Base-by-base conservation (phyloP, 2,329 filamentous ascomycete species). In the Neopestalotiopsis clavispora region DNA sequence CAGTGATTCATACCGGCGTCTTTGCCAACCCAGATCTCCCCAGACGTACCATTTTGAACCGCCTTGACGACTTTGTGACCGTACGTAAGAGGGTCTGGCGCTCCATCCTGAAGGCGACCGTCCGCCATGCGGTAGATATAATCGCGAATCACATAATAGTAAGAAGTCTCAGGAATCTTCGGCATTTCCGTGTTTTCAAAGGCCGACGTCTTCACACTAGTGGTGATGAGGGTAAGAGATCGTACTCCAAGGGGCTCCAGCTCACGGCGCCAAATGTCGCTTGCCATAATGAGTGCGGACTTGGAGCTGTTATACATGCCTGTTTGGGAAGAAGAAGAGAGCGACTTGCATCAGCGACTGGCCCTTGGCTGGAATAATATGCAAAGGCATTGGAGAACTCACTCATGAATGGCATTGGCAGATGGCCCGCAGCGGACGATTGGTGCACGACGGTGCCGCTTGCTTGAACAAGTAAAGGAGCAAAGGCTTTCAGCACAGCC, bases 241-340 rank as follows among this genome's bases (percentile, higher is more conserved):
- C 71, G 70, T 4, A 79, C 73, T 1, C 73, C 75, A 1, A 79
- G 75, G 0, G 76, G 76, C 1, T 62, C 67, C 2, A 79, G 75
- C 60, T 79, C 77, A 1, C 72, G 59, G 5, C 76, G 69, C 7
- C 76, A 65, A 1, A 64, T 72, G 13, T 78, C 76, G 0, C 76
- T 76, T 17, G 76, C 38, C 17, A 70, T 72, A 2, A 69, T 40
- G 1, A 72, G 68, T 2, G 77, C 76, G 0, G 74, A 73, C 40
- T 79, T 79, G 7, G 76, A 76, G 14, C 73, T 70, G 30, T 70
- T 74, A 63, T 78, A 78, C 1, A 72, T 40, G 1, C 75, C 75
- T 56, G 28, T 59, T 12, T 38, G 34, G 10, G 34, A 38, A 7
- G 10, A 38, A 38, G 34, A 38, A 10, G 34, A 7, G 10, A 38